Evolutionary conservation across 1,284 basidiomycete species (phyloP).

Genomic region (Marasmius tenuissimus): DNA sequence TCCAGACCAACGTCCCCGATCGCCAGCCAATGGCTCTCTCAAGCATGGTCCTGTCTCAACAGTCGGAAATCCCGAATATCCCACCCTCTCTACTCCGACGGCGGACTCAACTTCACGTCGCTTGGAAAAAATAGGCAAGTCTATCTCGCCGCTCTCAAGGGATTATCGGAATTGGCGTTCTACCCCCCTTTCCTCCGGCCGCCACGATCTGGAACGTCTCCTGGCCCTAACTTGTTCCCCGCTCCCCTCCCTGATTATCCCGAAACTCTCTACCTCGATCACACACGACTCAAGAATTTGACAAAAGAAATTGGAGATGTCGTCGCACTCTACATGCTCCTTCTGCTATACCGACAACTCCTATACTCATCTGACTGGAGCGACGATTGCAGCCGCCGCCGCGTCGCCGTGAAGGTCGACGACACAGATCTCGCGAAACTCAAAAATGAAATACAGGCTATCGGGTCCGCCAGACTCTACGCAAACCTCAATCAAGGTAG

Average conservation of each 20-base stretch:
- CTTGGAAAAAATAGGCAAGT: constrained; percentile 54
- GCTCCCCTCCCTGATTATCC: constrained; percentile 52
- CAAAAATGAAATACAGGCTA: constrained; percentile 74
- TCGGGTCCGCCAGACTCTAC: constrained; percentile 59
- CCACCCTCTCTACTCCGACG: constrained; percentile 41
- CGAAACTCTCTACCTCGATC: constrained; percentile 86
- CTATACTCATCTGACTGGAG: constrained; percentile 42
- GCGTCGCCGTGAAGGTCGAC: constrained; percentile 31
- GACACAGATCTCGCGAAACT: constrained; percentile 55
- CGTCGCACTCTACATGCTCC: constrained; percentile 76
- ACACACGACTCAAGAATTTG: constrained; percentile 67
- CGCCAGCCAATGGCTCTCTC: constrained; percentile 65
- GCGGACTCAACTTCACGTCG: constrained; percentile 37
- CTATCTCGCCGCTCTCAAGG: constrained; percentile 60
- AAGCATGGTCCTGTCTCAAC: constrained; percentile 26
- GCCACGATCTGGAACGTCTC: constrained; percentile 26
- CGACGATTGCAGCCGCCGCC: constrained; percentile 20
- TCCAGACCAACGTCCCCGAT: constrained; percentile 24
- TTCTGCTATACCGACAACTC: constrained; percentile 80
- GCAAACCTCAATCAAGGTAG: constrained; percentile 37
- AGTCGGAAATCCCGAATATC: constrained; percentile 34
- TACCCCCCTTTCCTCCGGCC: constrained; percentile 40
- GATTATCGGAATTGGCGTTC: constrained; percentile 73
- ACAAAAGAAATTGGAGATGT: constrained; percentile 76
- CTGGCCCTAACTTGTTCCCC: constrained; percentile 32